Evolutionary conservation across 805 yeast species (phyloP), one percentile per base, ranked within the genome.

Genomic region (Candida sphagnicola): DNA sequence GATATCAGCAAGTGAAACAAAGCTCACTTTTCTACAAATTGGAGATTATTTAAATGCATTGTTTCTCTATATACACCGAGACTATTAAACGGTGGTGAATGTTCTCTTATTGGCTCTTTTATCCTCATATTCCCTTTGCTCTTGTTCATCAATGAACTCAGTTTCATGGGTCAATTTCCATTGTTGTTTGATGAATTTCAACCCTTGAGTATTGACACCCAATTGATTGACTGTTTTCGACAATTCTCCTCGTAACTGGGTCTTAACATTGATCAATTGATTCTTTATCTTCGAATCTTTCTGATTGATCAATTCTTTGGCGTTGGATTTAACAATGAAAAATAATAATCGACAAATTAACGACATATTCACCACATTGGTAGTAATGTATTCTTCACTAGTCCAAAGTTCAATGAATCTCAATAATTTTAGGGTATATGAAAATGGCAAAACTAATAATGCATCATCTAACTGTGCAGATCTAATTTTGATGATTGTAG

Each of bases 391-490:
- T 18, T 65, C 65, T 37, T 67, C 60, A 39, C 56, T 54, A 28
- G 93, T 77, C 87, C 96, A 90, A 19, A 77, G 70, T 46, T 80
- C 82, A 38, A 93, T 77, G 50, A 89, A 85, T 48, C 72, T 72
- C 45, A 93, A 71, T 36, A 93, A 70, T 47, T 77, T 77, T 40
- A 81, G 57, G 2, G 90, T 82, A 60, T 82, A 84, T 8, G 95
- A 87, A 53, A 91, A 90, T 23, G 99, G 96, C 38, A 93, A 69
- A 1, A 93, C 95, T 34, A 93, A 63, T 39, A 93, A 71, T 1
- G 98, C 95, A 62, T 93, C 99, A 51, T 91, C 96, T 25, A 93
- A 65, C 52, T 91, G 96, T 0, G 95, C 75, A 0, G 95, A 78
- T 50, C 75, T 83, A 57, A 93, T 86, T 52, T 79, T 80, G 26